Evolutionary conservation across 495 filamentous ascomycete species (phyloP), one percentile per base, ranked within the genome.

Genomic region (Aspergillus wentii): DNA sequence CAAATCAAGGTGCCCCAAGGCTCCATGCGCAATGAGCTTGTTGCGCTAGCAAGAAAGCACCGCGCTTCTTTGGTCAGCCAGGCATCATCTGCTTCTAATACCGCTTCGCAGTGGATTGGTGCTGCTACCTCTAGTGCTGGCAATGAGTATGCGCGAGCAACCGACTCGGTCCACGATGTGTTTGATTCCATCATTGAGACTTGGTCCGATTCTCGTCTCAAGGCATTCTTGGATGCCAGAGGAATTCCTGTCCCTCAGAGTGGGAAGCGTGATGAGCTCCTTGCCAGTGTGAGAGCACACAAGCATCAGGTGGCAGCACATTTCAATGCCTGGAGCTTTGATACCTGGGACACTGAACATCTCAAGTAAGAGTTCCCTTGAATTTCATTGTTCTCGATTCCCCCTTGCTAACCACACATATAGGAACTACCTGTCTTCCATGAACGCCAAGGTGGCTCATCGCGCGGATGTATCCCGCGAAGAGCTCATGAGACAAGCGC

Each of bases 1-100:
- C 69, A 68, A n/a, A 71, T 85, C 51, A 75, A 75, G 66, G 83
- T 95, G 19, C 91, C 91, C 5, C 92, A 97, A 60, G 91, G 92
- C 18, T 90, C 84, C 46, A 88, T 71, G 69, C 71, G 80, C 40
- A 95, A 96, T 61, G 91, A 97, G 56, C 77, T 97, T 13, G 64
- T 92, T 31, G 88, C 92, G 33, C 79, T 97, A 33, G 87, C 89
- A 35, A 86, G 92, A 51, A 94, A 94, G 72, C 75, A 96, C 69
- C 86, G 86, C 33, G 76, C 81, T 30, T 72, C 79, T 33, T 68
- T 95, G 38, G 66, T 82, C 15, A 83, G 79, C 26, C 80, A 91
- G 17, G 66, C 54, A 15, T 53, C 57, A 42, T 83, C 75, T 35
- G 71, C 48, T 51, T 70, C 76, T 30, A 67, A 68, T 31, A 49